Evolutionary conservation across 164 flowering plant species (phyloP).

Genomic region (Euptelea pleiosperma): DNA sequence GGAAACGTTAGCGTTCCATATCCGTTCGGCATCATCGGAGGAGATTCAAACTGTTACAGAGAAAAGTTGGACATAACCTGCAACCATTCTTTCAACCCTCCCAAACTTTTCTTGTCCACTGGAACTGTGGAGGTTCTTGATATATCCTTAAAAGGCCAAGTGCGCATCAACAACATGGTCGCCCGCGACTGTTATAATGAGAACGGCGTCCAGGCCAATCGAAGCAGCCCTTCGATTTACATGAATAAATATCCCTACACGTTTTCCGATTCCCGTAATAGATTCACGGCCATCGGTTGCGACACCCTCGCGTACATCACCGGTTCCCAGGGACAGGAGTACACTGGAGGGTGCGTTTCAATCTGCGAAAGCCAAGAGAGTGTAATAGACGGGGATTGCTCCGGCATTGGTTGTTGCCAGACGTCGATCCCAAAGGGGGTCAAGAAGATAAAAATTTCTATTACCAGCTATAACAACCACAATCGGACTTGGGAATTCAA

Average conservation of each 20-base stretch:
- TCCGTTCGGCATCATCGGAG: constrained; percentile 38
- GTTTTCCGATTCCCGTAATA: constrained; percentile 9
- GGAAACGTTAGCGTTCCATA: constrained; percentile 26
- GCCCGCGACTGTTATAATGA: too few species aligned
- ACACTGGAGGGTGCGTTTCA: constrained; percentile 9
- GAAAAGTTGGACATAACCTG: too few species aligned
- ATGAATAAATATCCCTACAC: constrained; percentile 12
- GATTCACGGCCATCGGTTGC: constrained; percentile 19
- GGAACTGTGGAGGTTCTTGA: too few species aligned
- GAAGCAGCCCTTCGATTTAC: not conserved
- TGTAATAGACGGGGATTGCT: constrained; percentile 8
- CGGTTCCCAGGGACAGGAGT: not conserved
- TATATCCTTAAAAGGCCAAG: too few species aligned
- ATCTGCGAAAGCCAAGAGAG: not conserved
- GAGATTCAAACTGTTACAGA: too few species aligned
- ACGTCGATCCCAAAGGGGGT: constrained; percentile 20
- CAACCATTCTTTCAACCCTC: too few species aligned
- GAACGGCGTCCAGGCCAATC: too few species aligned
- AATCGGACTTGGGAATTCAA: not conserved
- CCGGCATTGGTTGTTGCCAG: constrained; percentile 21
- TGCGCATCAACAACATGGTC: too few species aligned
- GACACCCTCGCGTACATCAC: constrained; percentile 3
- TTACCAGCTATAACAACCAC: constrained; percentile 9
- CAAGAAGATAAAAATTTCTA: not conserved
- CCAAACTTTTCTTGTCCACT: too few species aligned